These are phyloP conservation scores for Tulasnella sp. DNA, from an alignment of 768 basidiomycete species.

Conservation along the genomic window DNA sequence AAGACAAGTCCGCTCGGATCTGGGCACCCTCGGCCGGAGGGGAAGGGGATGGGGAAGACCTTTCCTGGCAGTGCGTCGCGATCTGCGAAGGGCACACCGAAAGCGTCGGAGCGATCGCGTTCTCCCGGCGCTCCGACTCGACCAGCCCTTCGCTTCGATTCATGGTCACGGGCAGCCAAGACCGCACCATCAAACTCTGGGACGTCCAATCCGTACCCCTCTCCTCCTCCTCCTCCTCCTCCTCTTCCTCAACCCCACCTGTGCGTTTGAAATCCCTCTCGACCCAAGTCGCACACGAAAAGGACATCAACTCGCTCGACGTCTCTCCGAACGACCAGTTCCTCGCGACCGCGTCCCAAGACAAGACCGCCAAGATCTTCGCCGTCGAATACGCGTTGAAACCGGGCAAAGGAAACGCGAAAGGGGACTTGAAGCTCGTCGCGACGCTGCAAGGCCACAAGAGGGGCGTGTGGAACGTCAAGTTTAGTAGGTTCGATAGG, in stretches of 20 bases:
- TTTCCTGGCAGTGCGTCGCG: conserved; percentile 60
- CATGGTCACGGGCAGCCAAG: conserved; percentile 92
- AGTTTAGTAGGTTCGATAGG: conserved; percentile 72
- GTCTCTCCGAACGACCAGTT: conserved; percentile 79
- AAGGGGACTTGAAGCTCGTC: conserved; percentile 60
- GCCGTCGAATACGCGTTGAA: conserved; percentile 45
- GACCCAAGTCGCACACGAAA: conserved; percentile 90
- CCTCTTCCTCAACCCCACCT: conserved; percentile 24
- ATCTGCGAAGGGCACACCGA: conserved; percentile 91
- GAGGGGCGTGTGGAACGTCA: conserved; percentile 90
- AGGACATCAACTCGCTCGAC: conserved; percentile 96
- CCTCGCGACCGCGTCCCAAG: conserved; percentile 90
- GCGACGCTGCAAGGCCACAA: conserved; percentile 95
- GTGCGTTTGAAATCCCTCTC: conserved; percentile 58
- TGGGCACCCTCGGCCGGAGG: conserved; percentile 47
- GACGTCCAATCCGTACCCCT: conserved; percentile 50
- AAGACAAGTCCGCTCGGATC: conserved; percentile 77
- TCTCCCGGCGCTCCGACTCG: conserved; percentile 42
- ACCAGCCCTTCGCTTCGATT: conserved; percentile 36
- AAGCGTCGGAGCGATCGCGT: conserved; percentile 79
- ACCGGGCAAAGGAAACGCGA: conserved; percentile 31
- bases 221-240: conserved; percentile 18
- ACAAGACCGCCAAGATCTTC: conserved; percentile 87
- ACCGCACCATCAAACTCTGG: conserved; percentile 98
- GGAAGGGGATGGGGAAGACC: conserved; percentile 15